Evolutionary conservation across 2,329 filamentous ascomycete species (phyloP), one percentile per base, ranked within the genome.

Genomic region (Metarhizium sp.): DNA sequence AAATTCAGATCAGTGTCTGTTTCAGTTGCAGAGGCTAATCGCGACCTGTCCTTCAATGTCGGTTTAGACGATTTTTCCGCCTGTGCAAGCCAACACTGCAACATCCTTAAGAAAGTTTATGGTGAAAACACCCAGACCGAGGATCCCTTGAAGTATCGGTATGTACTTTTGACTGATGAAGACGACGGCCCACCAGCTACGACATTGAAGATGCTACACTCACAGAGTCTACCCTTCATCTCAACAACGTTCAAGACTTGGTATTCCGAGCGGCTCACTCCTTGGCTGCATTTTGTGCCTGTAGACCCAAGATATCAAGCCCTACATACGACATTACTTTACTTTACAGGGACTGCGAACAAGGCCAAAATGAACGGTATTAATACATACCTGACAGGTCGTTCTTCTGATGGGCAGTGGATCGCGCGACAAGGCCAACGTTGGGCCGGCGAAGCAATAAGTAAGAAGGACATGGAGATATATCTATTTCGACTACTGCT

Each of bases 251-350:
- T 92, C 69, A 79, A 83, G 29, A 84, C 90, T 64, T 95, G 90
- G 90, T 89, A 86, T 69, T 86, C 88, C 57, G 83, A 85, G 51
- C 81, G 90, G 6, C 70, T 94, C 16, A 79, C 78, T 56, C 81
- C 89, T 0, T 95, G 89, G 89, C 73, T 85, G 48, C 89, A 95
- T 66, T 94, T 90, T 62, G 85, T 92, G 2, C 90, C 90, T 8
- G 71, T 92, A 16, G 89, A 94, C 65, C 61, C 86, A 2, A 79
- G 89, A 3, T 82, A 88, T 20, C 87, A 91, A 58, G 87, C 81
- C 1, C 71, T 94, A 45, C 90, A 88, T 74, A 84, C 82, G 59
- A 89, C 85, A 0, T 69, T 92, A 54, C 80, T 86, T 0, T 94
- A 90, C 69, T 92, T 94, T 64, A 73, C 78, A 4, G 87, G 86